Evolutionary conservation across 345 rosid genomes (phyloP).

Genomic region (sweet orange (Citrus sinensis)): DNA sequence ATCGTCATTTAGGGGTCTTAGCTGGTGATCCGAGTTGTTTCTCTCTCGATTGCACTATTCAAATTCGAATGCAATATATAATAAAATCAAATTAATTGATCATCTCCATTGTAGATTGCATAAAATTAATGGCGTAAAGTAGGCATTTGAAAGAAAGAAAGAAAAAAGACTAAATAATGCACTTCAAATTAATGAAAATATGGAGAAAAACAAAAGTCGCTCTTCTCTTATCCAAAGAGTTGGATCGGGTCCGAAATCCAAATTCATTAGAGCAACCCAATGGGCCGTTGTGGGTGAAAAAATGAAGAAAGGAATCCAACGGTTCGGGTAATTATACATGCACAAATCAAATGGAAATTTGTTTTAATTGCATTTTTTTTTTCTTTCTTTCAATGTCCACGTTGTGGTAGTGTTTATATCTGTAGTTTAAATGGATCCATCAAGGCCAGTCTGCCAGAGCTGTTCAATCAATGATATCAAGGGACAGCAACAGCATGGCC

Average conservation of each 20-base stretch:
- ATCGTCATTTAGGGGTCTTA: neutral
- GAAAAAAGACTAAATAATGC: no score
- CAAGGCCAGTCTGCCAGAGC: neutral
- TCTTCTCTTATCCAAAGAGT: no score
- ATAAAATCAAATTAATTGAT: no score
- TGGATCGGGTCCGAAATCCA: neutral
- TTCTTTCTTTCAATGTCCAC: neutral
- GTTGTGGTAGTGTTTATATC: neutral
- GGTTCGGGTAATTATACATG: neutral
- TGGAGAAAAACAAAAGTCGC: no score
- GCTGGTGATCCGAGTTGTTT: neutral
- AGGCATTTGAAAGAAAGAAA: no score
- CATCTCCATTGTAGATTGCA: no score
- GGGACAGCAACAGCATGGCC: neutral
- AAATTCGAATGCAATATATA: no score
- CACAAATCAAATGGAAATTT: neutral
- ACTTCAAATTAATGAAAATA: no score
- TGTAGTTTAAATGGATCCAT: neutral
- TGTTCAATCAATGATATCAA: neutral
- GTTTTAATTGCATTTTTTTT: neutral
- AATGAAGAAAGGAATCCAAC: neutral
- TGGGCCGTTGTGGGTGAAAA: neutral
- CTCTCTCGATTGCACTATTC: neutral
- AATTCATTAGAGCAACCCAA: neutral
- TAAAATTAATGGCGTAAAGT: no score